These are phyloP conservation scores for Penicillium freii DNA, from an alignment of 2,329 filamentous ascomycete species.

Conservation along the genomic window DNA sequence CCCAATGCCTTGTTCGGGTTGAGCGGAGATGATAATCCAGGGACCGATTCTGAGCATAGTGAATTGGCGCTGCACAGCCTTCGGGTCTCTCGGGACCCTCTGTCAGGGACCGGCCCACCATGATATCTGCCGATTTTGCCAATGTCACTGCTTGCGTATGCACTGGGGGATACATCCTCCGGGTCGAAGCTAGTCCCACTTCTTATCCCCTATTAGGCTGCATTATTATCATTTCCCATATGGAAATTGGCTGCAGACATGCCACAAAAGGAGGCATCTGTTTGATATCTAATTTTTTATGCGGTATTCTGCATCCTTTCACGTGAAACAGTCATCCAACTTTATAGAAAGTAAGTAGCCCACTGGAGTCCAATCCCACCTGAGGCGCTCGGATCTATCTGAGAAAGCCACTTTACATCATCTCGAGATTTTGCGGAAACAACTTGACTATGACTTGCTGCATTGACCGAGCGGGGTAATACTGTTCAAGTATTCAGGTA, in stretches of 20 bases:
- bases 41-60: conserved; percentile 34
- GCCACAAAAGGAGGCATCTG: background rate
- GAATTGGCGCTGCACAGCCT: conserved; percentile 43
- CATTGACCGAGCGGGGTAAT: conserved; percentile 3
- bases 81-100: conserved; percentile 26
- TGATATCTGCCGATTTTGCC: background rate
- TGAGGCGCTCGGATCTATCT: conserved; percentile 10
- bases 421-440: background rate
- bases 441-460: background rate
- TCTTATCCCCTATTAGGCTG: background rate
- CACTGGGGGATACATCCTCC: background rate
- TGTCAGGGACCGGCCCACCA: conserved; percentile 16
- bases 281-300: background rate
- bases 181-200: background rate
- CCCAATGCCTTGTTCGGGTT: conserved; percentile 37
- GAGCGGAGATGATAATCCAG: conserved; percentile 31
- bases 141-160: background rate
- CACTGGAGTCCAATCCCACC: conserved; percentile 5
- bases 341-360: background rate
- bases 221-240: background rate
- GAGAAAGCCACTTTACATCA: conserved; percentile 13
- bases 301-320: background rate
- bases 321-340: background rate
- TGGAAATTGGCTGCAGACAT: background rate
- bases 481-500: background rate